These are phyloP conservation scores for Plectosphaerella plurivora DNA, from an alignment of 2,329 filamentous ascomycete genomes.

Conservation along the genomic window DNA sequence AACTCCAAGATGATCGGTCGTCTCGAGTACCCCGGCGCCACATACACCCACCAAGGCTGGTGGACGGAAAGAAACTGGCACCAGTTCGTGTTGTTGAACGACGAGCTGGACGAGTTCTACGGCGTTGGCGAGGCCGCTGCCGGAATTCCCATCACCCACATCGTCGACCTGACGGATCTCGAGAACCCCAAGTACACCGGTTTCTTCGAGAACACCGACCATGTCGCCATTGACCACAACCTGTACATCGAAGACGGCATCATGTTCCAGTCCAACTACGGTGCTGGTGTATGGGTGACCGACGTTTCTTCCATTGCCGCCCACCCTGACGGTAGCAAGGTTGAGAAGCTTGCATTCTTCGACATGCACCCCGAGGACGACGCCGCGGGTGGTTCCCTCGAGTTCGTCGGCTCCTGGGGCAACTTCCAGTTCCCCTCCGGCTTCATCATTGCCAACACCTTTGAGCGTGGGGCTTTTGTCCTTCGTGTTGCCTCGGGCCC, in stretches of 20 bases:
- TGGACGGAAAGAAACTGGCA: conserved; percentile 30
- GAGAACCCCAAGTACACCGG: conserved; percentile 23
- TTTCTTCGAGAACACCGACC: conserved; percentile 31
- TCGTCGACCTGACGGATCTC: conserved; percentile 30
- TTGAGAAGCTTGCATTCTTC: conserved; percentile 27
- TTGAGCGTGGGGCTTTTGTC: conserved; percentile 32
- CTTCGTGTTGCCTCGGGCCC: conserved; percentile 1
- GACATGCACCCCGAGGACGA: conserved; percentile 10
- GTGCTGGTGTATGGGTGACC: conserved; percentile 36
- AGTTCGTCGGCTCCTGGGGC: conserved; percentile 36
- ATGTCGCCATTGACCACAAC: conserved; percentile 40
- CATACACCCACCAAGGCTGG: conserved; percentile 47
- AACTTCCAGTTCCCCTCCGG: conserved; percentile 36
- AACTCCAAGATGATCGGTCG: conserved; percentile 33
- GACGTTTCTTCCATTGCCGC: conserved; percentile 27
- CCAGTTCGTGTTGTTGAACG: conserved; percentile 32
- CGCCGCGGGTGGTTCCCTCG: conserved; percentile 18
- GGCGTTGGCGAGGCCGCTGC: conserved; percentile 24
- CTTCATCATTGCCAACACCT: conserved; percentile 40
- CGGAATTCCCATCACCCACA: conserved; percentile 33
- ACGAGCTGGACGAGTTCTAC: conserved; percentile 35
- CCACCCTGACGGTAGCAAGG: conserved; percentile 36
- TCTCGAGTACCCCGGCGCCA: conserved; percentile 41
- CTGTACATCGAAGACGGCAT: conserved; percentile 39
- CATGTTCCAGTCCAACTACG: conserved; percentile 46